Percentiles rank a stretch among this genome's conserved stretches.
Conservation (phyloP, 1,284 basidiomycete species). For the Ustilago nuda region DNA sequence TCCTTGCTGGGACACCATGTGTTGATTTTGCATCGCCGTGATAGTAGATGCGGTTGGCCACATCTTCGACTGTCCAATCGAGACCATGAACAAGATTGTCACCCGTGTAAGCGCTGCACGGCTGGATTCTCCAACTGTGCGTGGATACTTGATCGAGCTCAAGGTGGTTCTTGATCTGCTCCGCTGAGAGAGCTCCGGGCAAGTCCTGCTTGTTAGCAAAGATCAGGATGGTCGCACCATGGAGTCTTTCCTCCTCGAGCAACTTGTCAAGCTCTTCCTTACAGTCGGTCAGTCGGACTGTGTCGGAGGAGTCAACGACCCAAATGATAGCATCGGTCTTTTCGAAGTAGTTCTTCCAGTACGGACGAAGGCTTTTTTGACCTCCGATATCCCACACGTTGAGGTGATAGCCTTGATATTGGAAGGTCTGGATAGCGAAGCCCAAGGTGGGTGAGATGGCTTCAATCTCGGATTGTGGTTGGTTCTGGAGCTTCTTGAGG, state of each 20-base stretch:
- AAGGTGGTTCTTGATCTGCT: constrained; percentile 77
- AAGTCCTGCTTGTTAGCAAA: constrained; percentile 99
- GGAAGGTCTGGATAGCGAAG: constrained; percentile 98
- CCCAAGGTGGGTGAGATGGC: constrained; percentile 86
- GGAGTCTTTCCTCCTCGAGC: constrained; percentile 90
- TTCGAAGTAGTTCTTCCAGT: constrained; percentile 99
- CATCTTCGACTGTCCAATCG: constrained; percentile 93
- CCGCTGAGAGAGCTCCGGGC: constrained; percentile 82
- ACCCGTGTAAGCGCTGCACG: constrained; percentile 92
- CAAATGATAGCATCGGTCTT: constrained; percentile 97
- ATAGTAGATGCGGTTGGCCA: constrained; percentile 72
- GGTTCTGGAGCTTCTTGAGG: constrained; percentile 89
- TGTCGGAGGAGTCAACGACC: constrained; percentile 96
- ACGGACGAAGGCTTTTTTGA: constrained; percentile 91
- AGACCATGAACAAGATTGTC: constrained; percentile 84
- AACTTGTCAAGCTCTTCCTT: constrained; percentile 85
- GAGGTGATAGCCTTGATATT: constrained; percentile 79
- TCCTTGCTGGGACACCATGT: not conserved
- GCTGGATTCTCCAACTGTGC: constrained; percentile 89
- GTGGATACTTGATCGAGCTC: constrained; percentile 74
- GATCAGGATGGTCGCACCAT: constrained; percentile 92
- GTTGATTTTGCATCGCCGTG: constrained; percentile 41
- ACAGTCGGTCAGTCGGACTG: constrained; percentile 88
- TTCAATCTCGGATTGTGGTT: constrained; percentile 78
- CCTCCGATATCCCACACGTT: constrained; percentile 89